Conservation (phyloP, 148 eudicot species). For the Euryodendron excelsum region DNA sequence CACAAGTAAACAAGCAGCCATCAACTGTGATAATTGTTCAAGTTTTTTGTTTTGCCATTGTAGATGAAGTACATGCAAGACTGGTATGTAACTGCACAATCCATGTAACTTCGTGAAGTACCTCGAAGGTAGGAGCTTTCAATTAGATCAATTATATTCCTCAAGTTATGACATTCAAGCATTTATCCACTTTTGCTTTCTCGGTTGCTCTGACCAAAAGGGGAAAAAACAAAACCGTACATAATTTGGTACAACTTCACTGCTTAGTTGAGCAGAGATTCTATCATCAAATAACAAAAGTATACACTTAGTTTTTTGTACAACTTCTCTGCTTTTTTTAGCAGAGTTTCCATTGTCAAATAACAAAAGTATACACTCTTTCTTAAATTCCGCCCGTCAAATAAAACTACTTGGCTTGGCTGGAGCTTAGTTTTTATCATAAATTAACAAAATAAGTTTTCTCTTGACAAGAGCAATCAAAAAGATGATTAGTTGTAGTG, state of each 20-base stretch:
- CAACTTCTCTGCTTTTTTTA: neutral
- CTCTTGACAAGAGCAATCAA: neutral
- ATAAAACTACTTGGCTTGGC: neutral
- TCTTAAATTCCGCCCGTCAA: neutral
- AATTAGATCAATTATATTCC: neutral
- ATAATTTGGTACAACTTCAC: neutral
- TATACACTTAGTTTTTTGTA: no score
- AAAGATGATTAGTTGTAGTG: neutral
- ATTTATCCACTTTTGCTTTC: neutral
- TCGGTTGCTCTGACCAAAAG: neutral
- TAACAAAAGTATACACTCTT: neutral
- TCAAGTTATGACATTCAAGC: neutral
- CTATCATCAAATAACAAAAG: neutral
- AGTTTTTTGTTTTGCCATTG: neutral
- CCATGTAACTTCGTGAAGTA: neutral
- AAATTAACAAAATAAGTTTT: neutral
- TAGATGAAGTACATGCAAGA: neutral
- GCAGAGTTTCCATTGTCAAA: neutral
- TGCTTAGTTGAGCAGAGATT: neutral
- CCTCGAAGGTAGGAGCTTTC: neutral
- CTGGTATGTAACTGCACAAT: neutral
- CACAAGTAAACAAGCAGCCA: neutral
- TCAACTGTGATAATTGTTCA: neutral
- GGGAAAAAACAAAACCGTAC: neutral
- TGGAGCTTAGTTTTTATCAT: neutral